phyloP scores from a whole-genome alignment of 768 basidiomycete species.

The Hygrophorus pudorinus region DNA sequence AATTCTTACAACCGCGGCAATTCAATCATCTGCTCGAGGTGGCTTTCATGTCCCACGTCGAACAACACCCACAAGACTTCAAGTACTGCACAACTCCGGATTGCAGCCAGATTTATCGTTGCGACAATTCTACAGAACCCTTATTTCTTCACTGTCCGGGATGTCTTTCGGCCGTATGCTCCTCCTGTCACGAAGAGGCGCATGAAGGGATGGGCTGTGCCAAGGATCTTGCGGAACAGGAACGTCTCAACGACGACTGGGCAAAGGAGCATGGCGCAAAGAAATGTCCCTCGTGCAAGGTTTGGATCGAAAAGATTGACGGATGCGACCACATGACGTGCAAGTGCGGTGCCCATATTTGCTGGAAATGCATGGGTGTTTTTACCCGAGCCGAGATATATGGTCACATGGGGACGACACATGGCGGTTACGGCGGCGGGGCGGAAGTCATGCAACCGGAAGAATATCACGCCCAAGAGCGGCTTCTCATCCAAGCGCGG shows the following conservation, averaged over 20 bases:
- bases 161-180: constrained; percentile 39
- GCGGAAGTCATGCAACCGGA: no score
- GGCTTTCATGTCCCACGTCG: constrained; percentile 45
- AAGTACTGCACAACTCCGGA: constrained; percentile 66
- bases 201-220: constrained; percentile 38
- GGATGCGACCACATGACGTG: constrained; percentile 52
- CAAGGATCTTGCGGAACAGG: constrained; percentile 29
- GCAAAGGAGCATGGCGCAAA: constrained; percentile 28
- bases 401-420: constrained; percentile 25
- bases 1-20: constrained; percentile 37
- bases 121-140: background rate
- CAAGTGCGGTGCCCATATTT: constrained; percentile 41
- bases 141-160: constrained; percentile 36
- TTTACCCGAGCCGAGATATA: constrained; percentile 22
- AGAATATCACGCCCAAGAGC: no score
- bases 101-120: constrained; percentile 56
- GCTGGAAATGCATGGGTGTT: constrained; percentile 41
- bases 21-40: constrained; percentile 46
- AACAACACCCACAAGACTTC: constrained; percentile 43
- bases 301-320: constrained; percentile 37
- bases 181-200: constrained; percentile 35
- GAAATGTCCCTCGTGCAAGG: constrained; percentile 35
- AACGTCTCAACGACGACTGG: constrained; percentile 31
- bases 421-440: constrained; percentile 14
- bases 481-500: no score